Conservation (phyloP, 2,329 filamentous ascomycete species). For the Ceratocystis diversiconidia region DNA sequence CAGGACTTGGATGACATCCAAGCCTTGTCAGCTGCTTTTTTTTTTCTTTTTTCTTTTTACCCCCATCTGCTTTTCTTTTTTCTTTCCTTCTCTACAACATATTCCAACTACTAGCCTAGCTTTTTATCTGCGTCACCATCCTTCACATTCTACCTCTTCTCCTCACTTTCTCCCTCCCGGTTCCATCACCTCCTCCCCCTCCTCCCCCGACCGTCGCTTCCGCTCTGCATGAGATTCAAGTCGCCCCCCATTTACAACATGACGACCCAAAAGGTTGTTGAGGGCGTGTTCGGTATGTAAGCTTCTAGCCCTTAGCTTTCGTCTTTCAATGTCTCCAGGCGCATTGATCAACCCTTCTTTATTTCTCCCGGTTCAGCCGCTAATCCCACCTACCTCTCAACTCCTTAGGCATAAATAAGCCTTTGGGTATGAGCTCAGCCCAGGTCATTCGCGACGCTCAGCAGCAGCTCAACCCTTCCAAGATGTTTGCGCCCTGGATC, state of each 20-base stretch:
- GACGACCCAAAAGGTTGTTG: slow-evolving; percentile 38
- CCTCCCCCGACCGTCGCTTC: neutral
- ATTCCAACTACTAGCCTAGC: neutral
- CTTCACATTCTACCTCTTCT: neutral
- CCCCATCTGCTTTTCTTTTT: neutral
- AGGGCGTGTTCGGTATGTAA: slow-evolving; percentile 43
- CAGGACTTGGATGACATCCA: too few relatives aligned
- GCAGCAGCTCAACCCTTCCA: slow-evolving; percentile 65
- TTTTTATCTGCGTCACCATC: neutral
- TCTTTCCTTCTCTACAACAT: neutral
- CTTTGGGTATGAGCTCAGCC: slow-evolving; percentile 70
- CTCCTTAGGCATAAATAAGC: slow-evolving; percentile 74
- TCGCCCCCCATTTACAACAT: slow-evolving; percentile 30
- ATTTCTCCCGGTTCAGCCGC: neutral
- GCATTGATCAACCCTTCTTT: neutral
- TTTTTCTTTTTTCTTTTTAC: neutral
- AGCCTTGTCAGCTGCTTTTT: too few relatives aligned
- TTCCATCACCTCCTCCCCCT: slow-evolving; percentile 22
- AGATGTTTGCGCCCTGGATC: slow-evolving; percentile 65
- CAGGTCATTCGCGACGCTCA: slow-evolving; percentile 84
- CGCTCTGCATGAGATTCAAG: slow-evolving; percentile 10
- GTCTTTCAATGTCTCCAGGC: neutral
- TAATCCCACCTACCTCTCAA: neutral
- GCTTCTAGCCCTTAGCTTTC: neutral
- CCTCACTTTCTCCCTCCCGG: neutral